Conservation (phyloP, 2,329 filamentous ascomycete genomes). For the Aphanocladium album region DNA sequence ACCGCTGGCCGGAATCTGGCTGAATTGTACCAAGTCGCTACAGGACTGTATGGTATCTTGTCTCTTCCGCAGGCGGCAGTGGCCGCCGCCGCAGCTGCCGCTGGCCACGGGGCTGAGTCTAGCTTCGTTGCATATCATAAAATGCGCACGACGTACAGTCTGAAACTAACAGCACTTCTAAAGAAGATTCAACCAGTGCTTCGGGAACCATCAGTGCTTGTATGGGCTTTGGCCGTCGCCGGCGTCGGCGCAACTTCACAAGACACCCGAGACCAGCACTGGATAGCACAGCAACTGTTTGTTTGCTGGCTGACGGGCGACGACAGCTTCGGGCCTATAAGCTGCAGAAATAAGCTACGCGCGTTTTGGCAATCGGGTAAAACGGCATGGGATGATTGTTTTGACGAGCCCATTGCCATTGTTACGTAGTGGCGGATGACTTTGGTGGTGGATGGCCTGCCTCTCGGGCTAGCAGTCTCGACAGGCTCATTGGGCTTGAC, state of each 20-base stretch:
- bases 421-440: no score
- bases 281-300: background rate
- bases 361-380: background rate
- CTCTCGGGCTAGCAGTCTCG: no score
- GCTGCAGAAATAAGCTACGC: background rate
- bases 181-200: background rate
- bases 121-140: background rate
- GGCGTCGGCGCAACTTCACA: background rate
- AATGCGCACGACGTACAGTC: background rate
- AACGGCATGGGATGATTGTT: background rate
- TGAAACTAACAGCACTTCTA: background rate
- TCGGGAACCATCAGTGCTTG: background rate
- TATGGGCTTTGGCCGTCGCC: background rate
- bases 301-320: background rate
- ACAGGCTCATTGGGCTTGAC: no score
- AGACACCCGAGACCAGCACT: background rate
- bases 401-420: background rate
- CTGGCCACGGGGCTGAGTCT: background rate
- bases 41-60: background rate
- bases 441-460: no score
- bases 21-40: background rate
- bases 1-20: background rate
- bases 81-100: background rate
- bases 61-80: background rate
- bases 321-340: background rate